Evolutionary conservation across 129 eudicot species (phyloP).

Genomic region (Lactuca saligna): DNA sequence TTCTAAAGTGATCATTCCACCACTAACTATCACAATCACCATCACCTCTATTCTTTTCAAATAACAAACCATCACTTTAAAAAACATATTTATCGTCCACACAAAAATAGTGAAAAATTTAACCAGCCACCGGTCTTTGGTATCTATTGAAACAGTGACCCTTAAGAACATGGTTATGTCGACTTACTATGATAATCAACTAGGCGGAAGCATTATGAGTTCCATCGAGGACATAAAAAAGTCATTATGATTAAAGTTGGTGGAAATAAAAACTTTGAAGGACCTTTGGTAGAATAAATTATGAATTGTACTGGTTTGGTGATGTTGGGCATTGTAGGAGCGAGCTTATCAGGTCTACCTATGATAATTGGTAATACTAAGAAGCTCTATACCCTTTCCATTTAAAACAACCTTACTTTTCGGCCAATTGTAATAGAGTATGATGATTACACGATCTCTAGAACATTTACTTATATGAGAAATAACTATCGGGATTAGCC

Average conservation of each 20-base stretch:
- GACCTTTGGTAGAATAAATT: constrained; percentile 63
- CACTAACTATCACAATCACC: too few species aligned
- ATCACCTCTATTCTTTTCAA: too few species aligned
- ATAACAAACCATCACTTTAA: too few species aligned
- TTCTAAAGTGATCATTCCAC: too few species aligned
- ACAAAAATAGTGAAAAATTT: too few species aligned
- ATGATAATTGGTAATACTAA: constrained; percentile 60
- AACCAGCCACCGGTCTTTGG: too few species aligned
- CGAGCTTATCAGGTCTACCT: constrained; percentile 83
- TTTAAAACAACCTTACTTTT: constrained; percentile 83
- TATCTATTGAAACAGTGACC: constrained; percentile 49
- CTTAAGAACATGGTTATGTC: constrained; percentile 50
- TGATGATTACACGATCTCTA: constrained; percentile 68
- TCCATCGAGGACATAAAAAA: constrained; percentile 55
- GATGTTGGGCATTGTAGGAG: constrained; percentile 79
- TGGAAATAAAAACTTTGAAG: constrained; percentile 87
- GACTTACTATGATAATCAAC: constrained; percentile 69
- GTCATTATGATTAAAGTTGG: constrained; percentile 74
- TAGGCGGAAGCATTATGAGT: constrained; percentile 60
- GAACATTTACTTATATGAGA: constrained; percentile 77
- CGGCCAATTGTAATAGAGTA: constrained; percentile 76
- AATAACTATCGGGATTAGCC: constrained; percentile 76
- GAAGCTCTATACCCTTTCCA: constrained; percentile 68
- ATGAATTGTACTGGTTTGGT: constrained; percentile 66
- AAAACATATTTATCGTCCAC: too few species aligned